A percentile compares a stretch with the other conserved stretches of the same genome.
Conservation (phyloP, 2,329 filamentous ascomycete genomes). For the Colletotrichum lentis region DNA sequence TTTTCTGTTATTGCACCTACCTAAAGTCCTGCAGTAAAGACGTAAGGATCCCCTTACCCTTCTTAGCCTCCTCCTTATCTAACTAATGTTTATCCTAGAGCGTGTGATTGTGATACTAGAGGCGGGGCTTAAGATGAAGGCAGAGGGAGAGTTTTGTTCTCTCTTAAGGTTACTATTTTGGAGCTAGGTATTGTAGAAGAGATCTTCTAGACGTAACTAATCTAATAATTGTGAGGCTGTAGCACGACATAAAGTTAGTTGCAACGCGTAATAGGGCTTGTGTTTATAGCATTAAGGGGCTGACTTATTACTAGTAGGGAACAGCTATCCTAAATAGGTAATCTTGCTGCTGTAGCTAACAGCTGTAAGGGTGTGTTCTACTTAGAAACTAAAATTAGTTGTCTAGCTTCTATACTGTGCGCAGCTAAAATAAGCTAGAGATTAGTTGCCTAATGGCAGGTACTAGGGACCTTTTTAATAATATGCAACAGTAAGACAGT, state of each 20-base stretch:
- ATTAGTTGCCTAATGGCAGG: too few relatives aligned
- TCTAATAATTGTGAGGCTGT: not conserved
- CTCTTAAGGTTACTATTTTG: not conserved
- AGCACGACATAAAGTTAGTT: not conserved
- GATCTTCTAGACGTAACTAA: not conserved
- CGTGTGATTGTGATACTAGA: constrained; percentile 42
- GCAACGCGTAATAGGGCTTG: not conserved
- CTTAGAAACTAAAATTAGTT: too few relatives aligned
- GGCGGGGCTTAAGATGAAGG: constrained; percentile 23
- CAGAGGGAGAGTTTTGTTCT: not conserved
- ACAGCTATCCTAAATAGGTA: too few relatives aligned
- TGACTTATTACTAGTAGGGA: too few relatives aligned
- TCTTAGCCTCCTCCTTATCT: constrained; percentile 40
- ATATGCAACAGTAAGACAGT: too few relatives aligned
- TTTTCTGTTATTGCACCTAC: not conserved
- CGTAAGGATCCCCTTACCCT: constrained; percentile 39
- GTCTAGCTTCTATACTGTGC: too few relatives aligned
- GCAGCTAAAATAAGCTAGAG: too few relatives aligned
- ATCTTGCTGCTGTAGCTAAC: too few relatives aligned
- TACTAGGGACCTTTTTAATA: too few relatives aligned
- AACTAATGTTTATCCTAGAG: constrained; percentile 40
- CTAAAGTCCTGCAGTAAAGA: constrained; percentile 39
- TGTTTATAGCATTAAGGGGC: too few relatives aligned
- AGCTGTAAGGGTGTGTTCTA: too few relatives aligned
- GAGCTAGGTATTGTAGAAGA: not conserved